A percentile compares a stretch with the other conserved stretches of the same genome.
Conservation (phyloP, 495 filamentous ascomycete species). For the Xylaria flabelliformis region DNA sequence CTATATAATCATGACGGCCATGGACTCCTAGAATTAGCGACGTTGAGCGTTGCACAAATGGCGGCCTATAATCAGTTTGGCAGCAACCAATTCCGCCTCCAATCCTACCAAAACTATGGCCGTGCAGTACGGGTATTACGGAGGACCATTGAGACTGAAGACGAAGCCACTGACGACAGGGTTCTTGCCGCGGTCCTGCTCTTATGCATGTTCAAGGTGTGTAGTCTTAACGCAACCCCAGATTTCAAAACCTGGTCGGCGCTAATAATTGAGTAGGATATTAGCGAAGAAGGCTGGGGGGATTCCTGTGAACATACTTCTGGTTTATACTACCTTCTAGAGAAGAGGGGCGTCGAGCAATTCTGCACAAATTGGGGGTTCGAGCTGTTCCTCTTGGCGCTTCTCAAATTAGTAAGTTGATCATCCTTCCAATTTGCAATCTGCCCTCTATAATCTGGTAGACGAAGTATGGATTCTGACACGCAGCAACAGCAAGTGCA, state of each 20-base stretch:
- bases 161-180: constrained; percentile 33
- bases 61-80: constrained; percentile 39
- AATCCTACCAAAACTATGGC: constrained; percentile 33
- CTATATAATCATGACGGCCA: constrained; percentile 30
- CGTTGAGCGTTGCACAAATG: constrained; percentile 35
- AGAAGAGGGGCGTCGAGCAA: constrained; percentile 29
- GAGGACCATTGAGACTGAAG: constrained; percentile 25
- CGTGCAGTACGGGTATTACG: constrained; percentile 27
- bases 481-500: constrained; percentile 22
- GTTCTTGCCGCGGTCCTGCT: constrained; percentile 29
- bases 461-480: neutral
- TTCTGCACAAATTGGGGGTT: constrained; percentile 23
- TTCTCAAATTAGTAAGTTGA: constrained; percentile 26
- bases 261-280: constrained; percentile 22
- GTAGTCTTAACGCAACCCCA: neutral
- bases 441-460: neutral
- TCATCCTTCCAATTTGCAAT: neutral
- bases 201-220: constrained; percentile 29
- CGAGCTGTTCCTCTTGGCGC: constrained; percentile 26
- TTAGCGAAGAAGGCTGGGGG: constrained; percentile 25
- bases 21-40: constrained; percentile 33
- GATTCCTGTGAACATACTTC: constrained; percentile 25
- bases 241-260: neutral
- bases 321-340: constrained; percentile 29
- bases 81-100: constrained; percentile 30